Evolutionary conservation across 2,329 filamentous ascomycete genomes (phyloP).

Genomic region (Didymella lethalis): DNA sequence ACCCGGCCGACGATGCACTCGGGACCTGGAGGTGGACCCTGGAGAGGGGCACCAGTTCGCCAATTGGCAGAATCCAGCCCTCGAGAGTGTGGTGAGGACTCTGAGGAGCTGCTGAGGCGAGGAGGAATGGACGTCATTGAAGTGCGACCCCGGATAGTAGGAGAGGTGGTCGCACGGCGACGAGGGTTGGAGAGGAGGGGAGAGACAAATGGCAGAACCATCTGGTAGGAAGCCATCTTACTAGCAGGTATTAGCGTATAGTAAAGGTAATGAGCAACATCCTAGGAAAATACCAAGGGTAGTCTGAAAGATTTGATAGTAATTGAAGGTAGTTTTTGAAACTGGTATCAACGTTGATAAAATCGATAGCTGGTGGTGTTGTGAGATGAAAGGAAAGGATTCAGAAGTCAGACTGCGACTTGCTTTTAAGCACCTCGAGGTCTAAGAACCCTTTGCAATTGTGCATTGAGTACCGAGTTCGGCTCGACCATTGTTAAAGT

Average conservation of each 20-base stretch:
- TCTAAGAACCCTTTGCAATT: neutral
- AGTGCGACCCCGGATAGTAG: neutral
- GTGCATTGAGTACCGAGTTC: neutral
- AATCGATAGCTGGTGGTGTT: neutral
- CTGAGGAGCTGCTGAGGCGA: neutral
- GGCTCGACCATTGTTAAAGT: neutral
- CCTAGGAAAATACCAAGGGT: neutral
- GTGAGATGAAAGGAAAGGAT: neutral
- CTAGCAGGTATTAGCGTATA: neutral
- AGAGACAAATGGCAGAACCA: neutral
- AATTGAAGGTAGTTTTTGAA: neutral
- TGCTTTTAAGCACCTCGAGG: neutral
- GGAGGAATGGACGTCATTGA: neutral
- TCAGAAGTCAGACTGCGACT: neutral
- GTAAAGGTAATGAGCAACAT: no score
- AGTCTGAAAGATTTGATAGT: neutral
- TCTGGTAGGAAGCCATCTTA: constrained; percentile 1
- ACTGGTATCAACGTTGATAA: neutral
- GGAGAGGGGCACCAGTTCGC: neutral
- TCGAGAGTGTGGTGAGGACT: neutral
- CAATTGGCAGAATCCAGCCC: neutral
- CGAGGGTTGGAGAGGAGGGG: neutral
- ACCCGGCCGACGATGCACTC: constrained; percentile 7
- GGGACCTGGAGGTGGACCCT: neutral
- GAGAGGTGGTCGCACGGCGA: neutral